Percentiles rank a stretch among this genome's conserved stretches.
Conservation (phyloP, 148 eudicot species). For the Euryodendron excelsum region DNA sequence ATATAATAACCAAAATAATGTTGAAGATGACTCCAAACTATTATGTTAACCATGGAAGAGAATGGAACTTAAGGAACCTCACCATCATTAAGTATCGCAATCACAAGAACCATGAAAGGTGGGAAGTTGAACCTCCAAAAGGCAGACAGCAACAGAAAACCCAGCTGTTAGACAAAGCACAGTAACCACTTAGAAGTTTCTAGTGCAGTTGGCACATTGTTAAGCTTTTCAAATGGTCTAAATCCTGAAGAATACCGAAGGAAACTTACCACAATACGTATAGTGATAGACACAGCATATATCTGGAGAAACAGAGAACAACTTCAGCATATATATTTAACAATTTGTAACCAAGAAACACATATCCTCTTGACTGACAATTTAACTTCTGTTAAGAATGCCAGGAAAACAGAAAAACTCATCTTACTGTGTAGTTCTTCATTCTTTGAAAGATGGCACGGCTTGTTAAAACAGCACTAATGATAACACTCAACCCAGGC, state of each 20-base stretch:
- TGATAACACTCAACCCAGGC: slow-evolving; percentile 84
- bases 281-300: slow-evolving; percentile 91
- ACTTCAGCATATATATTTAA: neutral
- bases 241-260: neutral
- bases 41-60: neutral
- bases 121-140: slow-evolving; percentile 80
- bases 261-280: slow-evolving; percentile 80
- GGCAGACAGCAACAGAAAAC: slow-evolving; percentile 64
- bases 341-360: neutral
- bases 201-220: neutral
- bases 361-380: neutral
- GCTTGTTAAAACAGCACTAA: slow-evolving; percentile 88
- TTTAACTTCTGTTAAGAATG: neutral
- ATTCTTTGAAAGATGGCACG: slow-evolving; percentile 86
- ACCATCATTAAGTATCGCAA: slow-evolving; percentile 89
- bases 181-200: neutral
- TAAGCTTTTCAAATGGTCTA: neutral
- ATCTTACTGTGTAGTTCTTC: slow-evolving; percentile 80
- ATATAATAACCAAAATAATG: no score
- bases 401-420: neutral
- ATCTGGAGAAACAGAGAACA: slow-evolving; percentile 47
- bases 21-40: neutral
- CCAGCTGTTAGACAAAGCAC: slow-evolving; percentile 45
- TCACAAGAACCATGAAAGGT: slow-evolving; percentile 80
- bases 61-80: slow-evolving; percentile 5